These are phyloP conservation scores for Suillus subaureus DNA, from an alignment of 768 basidiomycete species.

Conservation along the genomic window DNA sequence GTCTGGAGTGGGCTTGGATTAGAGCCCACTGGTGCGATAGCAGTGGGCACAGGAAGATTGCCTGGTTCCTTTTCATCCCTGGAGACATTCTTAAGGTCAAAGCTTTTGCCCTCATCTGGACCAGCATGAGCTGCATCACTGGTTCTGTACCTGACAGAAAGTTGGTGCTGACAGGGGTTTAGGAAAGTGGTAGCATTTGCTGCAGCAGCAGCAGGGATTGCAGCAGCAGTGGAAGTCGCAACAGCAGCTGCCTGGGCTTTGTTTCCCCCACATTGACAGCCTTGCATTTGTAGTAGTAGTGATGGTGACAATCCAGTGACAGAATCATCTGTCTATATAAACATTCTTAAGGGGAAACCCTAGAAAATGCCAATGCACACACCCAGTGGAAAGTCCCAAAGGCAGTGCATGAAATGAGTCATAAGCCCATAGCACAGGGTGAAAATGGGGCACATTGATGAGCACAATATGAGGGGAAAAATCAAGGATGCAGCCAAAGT, in stretches of 20 bases:
- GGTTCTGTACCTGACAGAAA: not conserved
- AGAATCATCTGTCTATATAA: not conserved
- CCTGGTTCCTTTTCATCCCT: no score
- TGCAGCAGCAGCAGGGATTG: no score
- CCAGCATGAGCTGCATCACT: not conserved
- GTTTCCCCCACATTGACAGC: not conserved
- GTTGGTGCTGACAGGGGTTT: not conserved
- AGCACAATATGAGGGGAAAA: no score
- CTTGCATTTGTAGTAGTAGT: not conserved
- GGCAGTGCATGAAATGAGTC: no score
- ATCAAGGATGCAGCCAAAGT: no score
- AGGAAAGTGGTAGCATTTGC: no score
- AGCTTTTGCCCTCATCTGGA: not conserved
- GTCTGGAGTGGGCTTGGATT: not conserved
- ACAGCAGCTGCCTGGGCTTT: not conserved
- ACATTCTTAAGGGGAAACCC: not conserved
- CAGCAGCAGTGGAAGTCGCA: slow-evolving; percentile 7
- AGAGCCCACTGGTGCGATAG: not conserved
- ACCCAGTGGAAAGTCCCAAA: no score
- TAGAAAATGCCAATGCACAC: not conserved
- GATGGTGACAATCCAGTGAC: not conserved
- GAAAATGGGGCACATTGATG: no score
- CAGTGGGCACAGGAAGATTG: not conserved
- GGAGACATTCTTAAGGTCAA: not conserved
- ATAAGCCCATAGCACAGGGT: no score